phyloP scores from a whole-genome alignment of 371 early-diverging fungal species.

The Zychaea mexicana region DNA sequence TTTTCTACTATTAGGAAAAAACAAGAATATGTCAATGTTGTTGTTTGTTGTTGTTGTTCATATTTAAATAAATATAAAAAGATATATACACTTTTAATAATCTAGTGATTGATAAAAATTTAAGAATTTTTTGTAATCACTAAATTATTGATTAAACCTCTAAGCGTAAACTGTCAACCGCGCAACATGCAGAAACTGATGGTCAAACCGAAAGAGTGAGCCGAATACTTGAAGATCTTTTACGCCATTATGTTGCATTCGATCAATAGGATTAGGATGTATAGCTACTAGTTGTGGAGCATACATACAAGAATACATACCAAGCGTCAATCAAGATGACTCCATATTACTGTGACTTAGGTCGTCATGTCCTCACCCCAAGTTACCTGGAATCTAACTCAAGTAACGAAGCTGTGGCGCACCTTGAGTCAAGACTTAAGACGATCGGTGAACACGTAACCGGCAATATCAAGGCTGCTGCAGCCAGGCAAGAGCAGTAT shows the following conservation, averaged over 20 bases:
- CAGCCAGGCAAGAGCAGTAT: not conserved
- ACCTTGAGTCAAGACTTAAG: not conserved
- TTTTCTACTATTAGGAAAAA: too few relatives aligned
- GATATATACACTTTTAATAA: too few relatives aligned
- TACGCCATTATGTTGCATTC: not conserved
- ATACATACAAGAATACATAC: not conserved
- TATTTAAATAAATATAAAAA: too few relatives aligned
- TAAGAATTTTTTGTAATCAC: too few relatives aligned
- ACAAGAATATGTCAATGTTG: too few relatives aligned
- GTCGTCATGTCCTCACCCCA: not conserved
- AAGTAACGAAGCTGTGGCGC: not conserved
- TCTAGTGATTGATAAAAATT: too few relatives aligned
- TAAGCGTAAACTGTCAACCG: not conserved
- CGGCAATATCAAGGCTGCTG: not conserved
- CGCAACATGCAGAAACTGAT: not conserved
- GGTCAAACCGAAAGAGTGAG: slow-evolving; percentile 2
- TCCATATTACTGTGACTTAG: not conserved
- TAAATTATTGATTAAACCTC: too few relatives aligned
- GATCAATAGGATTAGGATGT: too few relatives aligned
- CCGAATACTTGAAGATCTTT: not conserved
- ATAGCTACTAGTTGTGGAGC: not conserved
- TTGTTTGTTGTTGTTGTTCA: too few relatives aligned
- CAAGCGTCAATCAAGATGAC: not conserved
- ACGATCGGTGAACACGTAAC: not conserved
- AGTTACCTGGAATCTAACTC: not conserved